Base-by-base conservation (phyloP, 2,329 filamentous ascomycete species). In the Verticillium isaacii region DNA sequence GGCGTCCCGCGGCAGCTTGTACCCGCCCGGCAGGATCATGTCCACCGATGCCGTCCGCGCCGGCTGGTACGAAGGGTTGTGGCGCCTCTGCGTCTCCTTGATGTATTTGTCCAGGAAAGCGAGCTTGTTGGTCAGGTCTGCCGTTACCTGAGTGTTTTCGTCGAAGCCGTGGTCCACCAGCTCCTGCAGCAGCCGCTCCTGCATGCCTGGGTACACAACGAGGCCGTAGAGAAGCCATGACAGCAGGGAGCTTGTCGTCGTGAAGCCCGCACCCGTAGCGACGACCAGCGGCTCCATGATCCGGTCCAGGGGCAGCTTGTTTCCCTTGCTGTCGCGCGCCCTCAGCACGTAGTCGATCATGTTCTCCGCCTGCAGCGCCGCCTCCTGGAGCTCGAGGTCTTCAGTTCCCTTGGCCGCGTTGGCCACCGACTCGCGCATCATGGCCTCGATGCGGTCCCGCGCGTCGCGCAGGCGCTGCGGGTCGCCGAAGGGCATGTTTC, bases 41-140 rank as follows among this genome's bases (percentile, higher is more conserved):
- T 88, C 85, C 3, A 73, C 73, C 63, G 81, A 81, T 2, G 85
- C 74, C 1, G 82, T 88, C 34, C 86, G 82, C 1, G 76, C 85
- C 0, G 86, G 83, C 66, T 88, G 85, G 73, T 82, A 88, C 0
- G 83, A 84, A 0, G 85, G 82, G 71, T 85, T 87, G 73, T 88
- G 85, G 3, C 76, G 75, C 2, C 85, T 79, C 68, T 85, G 84
- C 1, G 79, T 85, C 69, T 88, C 85, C 71, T 88, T 87, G 75
- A 88, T 73, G 70, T 81, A 85, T 56, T 80, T 79, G 69, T 86
- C 84, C 9, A 85, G 76, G 71, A 81, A 86, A 2, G 73, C 68
- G 6, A 88, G 77, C 54, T 75, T 72, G 58, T 79, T 72, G 2
- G 79, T 80, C 2, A 80, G 63, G 11, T 85, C 83, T 1, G 79